Conservation (phyloP, 164 flowering plant genomes). For the Warburgia ugandensis region DNA sequence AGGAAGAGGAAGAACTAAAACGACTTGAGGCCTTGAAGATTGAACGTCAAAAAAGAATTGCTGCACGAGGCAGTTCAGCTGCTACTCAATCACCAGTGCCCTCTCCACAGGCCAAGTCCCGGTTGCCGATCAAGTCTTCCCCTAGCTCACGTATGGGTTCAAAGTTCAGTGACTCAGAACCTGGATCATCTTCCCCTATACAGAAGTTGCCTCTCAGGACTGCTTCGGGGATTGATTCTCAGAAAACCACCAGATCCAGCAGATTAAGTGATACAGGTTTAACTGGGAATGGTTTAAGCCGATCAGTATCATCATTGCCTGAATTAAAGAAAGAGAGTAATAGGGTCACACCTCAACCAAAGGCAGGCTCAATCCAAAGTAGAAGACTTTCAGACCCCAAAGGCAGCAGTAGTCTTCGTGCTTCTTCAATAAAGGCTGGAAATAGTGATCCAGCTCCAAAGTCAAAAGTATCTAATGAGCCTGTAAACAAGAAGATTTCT, state of each 20-base stretch:
- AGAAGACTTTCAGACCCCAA: constrained; percentile 91
- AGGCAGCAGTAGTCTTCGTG: constrained; percentile 23
- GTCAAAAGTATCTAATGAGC: constrained; percentile 34
- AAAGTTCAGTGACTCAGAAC: constrained; percentile 81
- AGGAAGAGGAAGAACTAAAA: constrained; percentile 76
- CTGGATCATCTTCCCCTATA: constrained; percentile 64
- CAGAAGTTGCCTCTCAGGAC: constrained; percentile 46
- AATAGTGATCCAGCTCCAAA: constrained; percentile 34
- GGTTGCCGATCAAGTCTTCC: constrained; percentile 49
- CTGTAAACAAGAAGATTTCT: constrained; percentile 64
- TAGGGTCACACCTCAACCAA: constrained; percentile 37
- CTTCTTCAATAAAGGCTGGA: constrained; percentile 33
- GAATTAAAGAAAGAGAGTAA: constrained; percentile 48
- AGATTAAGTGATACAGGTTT: constrained; percentile 30
- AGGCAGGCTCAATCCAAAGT: constrained; percentile 44
- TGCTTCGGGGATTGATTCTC: constrained; percentile 35
- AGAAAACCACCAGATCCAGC: constrained; percentile 36
- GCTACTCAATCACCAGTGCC: constrained; percentile 57
- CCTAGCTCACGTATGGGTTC: constrained; percentile 53
- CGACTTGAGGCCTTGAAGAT: constrained; percentile 71
- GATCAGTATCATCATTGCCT: constrained; percentile 61
- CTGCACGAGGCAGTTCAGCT: constrained; percentile 48
- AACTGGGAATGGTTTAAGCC: constrained; percentile 53
- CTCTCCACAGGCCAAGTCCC: constrained; percentile 42
- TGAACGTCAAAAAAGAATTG: constrained; percentile 88